phyloP scores from a whole-genome alignment of 129 eudicot species.

The Scalesia atractyloides region DNA sequence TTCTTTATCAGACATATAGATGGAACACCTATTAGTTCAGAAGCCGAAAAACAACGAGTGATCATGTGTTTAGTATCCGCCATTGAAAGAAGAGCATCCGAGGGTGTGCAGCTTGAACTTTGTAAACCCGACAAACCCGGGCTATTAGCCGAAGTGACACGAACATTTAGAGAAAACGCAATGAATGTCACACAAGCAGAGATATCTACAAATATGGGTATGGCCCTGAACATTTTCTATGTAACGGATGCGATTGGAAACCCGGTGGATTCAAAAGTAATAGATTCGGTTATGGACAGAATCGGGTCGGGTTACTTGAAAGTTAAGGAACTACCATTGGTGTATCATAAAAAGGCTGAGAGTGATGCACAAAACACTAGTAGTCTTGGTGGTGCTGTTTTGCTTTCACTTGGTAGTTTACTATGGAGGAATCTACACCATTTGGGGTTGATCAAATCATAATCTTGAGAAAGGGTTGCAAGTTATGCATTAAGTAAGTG shows the following conservation, averaged over 20 bases:
- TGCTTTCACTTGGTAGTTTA: constrained; percentile 81
- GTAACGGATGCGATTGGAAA: constrained; percentile 77
- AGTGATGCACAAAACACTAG: constrained; percentile 36
- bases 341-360: constrained; percentile 43
- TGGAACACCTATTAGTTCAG: constrained; percentile 88
- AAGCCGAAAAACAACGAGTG: constrained; percentile 84
- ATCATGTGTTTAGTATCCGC: constrained; percentile 72
- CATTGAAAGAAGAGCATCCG: constrained; percentile 84
- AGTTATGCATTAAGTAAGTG: not conserved
- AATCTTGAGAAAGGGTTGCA: constrained; percentile 39
- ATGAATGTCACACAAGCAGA: constrained; percentile 86
- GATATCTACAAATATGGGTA: constrained; percentile 62
- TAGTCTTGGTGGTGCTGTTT: constrained; percentile 58
- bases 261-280: constrained; percentile 51
- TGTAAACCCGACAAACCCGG: constrained; percentile 53
- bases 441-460: constrained; percentile 80
- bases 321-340: constrained; percentile 72
- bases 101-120: constrained; percentile 79
- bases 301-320: constrained; percentile 59
- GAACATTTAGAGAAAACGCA: constrained; percentile 91
- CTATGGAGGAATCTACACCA: constrained; percentile 74
- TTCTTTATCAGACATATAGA: constrained; percentile 77
- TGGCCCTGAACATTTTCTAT: constrained; percentile 61
- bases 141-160: constrained; percentile 73
- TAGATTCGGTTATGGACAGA: constrained; percentile 57